A percentile compares a stretch with the other conserved stretches of the same genome.
These are phyloP conservation scores for Penicillium sp. DNA, from an alignment of 2,329 filamentous ascomycete species.

Conservation along the genomic window DNA sequence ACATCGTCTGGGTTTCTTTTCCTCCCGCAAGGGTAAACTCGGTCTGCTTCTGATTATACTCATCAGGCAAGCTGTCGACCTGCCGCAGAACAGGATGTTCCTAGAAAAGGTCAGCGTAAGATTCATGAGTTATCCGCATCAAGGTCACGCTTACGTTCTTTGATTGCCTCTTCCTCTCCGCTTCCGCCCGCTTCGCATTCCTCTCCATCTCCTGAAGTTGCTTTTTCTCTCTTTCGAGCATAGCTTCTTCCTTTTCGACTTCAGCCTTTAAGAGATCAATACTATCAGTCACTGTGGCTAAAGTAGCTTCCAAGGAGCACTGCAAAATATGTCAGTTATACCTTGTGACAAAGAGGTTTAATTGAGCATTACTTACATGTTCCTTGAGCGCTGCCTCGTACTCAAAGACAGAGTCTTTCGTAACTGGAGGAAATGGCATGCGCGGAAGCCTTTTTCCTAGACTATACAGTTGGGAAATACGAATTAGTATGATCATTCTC, in stretches of 20 bases:
- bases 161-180: conserved; percentile 34
- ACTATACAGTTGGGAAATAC: conserved; percentile 24
- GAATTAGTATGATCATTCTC: not conserved
- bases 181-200: conserved; percentile 35
- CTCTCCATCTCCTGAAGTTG: conserved; percentile 37
- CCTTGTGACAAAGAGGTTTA: no score
- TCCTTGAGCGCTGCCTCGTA: conserved; percentile 38
- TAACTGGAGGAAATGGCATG: conserved; percentile 40
- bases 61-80: no score
- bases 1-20: conserved; percentile 18
- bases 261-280: conserved; percentile 35
- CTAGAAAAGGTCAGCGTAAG: no score
- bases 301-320: conserved; percentile 32
- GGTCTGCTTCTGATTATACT: no score
- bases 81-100: conserved; percentile 35
- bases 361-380: conserved; percentile 29
- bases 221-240: conserved; percentile 34
- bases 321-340: no score
- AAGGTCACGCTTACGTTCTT: conserved; percentile 30
- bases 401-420: conserved; percentile 38
- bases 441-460: conserved; percentile 36
- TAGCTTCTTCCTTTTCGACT: conserved; percentile 36
- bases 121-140: no score
- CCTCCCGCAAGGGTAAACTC: conserved; percentile 24
- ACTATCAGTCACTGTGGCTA: conserved; percentile 34